phyloP scores from a whole-genome alignment of 2,329 filamentous ascomycete genomes.

The Calonectria henricotiae region DNA sequence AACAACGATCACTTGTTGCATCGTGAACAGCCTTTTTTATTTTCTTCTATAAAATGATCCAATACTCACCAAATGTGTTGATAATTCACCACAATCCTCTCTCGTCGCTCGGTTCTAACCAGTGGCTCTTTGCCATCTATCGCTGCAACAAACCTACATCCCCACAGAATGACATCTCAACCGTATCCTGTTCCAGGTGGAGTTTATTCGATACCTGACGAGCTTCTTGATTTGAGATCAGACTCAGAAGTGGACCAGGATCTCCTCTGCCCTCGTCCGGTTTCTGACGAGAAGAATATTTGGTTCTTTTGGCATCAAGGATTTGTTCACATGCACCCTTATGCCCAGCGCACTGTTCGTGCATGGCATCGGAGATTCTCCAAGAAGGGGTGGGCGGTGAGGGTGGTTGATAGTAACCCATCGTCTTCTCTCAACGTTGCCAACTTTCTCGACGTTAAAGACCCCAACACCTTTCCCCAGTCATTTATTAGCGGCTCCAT shows the following conservation, averaged over 20 bases:
- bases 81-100: not conserved
- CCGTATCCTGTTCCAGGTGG: slow-evolving; percentile 10
- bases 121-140: not conserved
- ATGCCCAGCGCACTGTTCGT: slow-evolving; percentile 20
- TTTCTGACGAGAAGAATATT: slow-evolving; percentile 25
- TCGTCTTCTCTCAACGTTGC: slow-evolving; percentile 11
- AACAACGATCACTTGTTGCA: not conserved
- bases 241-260: slow-evolving; percentile 20
- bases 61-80: not conserved
- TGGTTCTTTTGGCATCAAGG: slow-evolving; percentile 28
- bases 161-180: not conserved
- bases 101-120: not conserved
- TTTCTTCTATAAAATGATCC: not conserved
- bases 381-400: slow-evolving; percentile 17
- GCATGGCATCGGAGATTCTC: slow-evolving; percentile 17
- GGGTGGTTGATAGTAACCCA: slow-evolving; percentile 14
- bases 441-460: slow-evolving; percentile 3
- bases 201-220: not conserved
- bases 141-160: not conserved
- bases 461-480: not conserved
- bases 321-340: slow-evolving; percentile 23
- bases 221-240: slow-evolving; percentile 8
- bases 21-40: not conserved
- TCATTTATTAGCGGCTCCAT: slow-evolving; percentile 6
- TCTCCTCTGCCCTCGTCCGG: not conserved